A percentile compares a stretch with the other conserved stretches of the same genome.
Evolutionary conservation across 805 yeast genomes (phyloP).

Genomic region (Ogataea henricii): DNA sequence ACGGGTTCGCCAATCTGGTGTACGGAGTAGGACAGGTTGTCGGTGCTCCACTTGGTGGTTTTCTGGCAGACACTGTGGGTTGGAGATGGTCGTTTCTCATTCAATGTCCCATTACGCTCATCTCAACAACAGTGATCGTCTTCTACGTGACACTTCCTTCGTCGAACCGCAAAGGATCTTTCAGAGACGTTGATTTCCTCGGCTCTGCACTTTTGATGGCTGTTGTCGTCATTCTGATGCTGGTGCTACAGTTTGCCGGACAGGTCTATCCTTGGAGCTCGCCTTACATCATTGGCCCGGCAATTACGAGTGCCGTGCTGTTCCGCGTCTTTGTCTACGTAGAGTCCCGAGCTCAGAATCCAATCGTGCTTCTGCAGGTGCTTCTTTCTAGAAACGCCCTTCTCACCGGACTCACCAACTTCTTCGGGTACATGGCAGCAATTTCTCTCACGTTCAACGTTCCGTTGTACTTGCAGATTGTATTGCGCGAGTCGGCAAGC

Average conservation of each 20-base stretch:
- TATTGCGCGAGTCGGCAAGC: background rate
- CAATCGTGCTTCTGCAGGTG: background rate
- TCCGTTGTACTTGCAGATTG: background rate
- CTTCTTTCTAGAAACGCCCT: background rate
- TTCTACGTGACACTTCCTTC: background rate
- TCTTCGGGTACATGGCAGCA: background rate
- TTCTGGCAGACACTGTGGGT: background rate
- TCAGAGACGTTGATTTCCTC: background rate
- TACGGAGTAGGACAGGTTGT: background rate
- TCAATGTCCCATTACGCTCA: background rate
- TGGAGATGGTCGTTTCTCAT: background rate
- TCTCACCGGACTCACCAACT: background rate
- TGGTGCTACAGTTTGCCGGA: background rate
- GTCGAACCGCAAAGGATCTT: background rate
- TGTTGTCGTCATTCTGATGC: background rate
- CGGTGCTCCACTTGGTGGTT: background rate
- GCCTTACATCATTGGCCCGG: background rate
- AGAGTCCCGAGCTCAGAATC: background rate
- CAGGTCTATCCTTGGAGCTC: background rate
- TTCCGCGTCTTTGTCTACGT: background rate
- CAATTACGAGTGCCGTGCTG: background rate
- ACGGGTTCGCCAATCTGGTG: background rate
- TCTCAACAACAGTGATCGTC: background rate
- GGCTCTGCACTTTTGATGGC: background rate
- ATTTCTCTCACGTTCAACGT: background rate